Conservation (phyloP, 768 basidiomycete species). For the Panellus pusillus region DNA sequence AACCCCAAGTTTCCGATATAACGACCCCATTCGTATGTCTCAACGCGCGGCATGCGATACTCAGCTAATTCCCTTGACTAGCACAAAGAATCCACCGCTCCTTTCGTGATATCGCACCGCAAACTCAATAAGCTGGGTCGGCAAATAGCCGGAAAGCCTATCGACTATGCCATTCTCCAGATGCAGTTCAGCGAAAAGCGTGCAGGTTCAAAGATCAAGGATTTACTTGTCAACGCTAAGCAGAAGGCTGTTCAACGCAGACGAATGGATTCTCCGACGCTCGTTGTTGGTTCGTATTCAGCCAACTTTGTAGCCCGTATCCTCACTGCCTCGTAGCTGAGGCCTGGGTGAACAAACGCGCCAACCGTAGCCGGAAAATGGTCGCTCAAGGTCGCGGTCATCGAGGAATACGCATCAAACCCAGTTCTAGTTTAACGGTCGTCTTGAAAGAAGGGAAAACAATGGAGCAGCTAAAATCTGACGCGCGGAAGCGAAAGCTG, state of each 20-base stretch:
- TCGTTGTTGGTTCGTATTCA: constrained; percentile 76
- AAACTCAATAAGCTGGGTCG: constrained; percentile 88
- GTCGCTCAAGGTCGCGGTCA: constrained; percentile 86
- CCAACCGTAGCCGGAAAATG: constrained; percentile 57
- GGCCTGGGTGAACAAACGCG: constrained; percentile 92
- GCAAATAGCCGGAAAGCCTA: constrained; percentile 87
- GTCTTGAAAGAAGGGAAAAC: constrained; percentile 83
- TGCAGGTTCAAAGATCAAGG: constrained; percentile 81
- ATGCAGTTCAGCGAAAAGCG: constrained; percentile 97
- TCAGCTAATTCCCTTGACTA: constrained; percentile 28
- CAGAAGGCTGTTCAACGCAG: constrained; percentile 82
- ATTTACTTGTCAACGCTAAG: constrained; percentile 83
- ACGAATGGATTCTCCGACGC: constrained; percentile 64
- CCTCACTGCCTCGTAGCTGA: constrained; percentile 55
- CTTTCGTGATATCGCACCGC: constrained; percentile 91
- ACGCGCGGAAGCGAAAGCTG: constrained; percentile 65
- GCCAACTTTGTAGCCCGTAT: constrained; percentile 1
- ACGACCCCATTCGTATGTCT: constrained; percentile 10
- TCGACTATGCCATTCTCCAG: constrained; percentile 94
- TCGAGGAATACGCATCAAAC: constrained; percentile 74
- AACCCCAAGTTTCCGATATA: constrained; percentile 26
- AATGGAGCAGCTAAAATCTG: constrained; percentile 60
- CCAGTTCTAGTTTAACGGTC: constrained; percentile 72
- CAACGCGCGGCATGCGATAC: not conserved
- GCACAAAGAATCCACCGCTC: constrained; percentile 93